A percentile compares a stretch with the other conserved stretches of the same genome.
These are phyloP conservation scores for Fusarium coffeatum DNA, from an alignment of 2,329 filamentous ascomycete genomes.

Conservation along the genomic window DNA sequence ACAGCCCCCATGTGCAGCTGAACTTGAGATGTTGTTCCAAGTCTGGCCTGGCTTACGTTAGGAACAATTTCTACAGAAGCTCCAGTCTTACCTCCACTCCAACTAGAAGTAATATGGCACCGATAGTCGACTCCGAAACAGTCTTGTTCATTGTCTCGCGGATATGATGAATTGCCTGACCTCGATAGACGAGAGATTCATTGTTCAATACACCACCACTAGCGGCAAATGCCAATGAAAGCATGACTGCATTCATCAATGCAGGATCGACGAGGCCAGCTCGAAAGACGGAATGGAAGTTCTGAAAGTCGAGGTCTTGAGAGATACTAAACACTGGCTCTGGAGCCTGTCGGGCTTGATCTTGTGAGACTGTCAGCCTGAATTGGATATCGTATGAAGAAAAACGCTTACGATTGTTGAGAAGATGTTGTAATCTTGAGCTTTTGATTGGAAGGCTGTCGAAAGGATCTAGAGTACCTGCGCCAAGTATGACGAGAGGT, in stretches of 20 bases:
- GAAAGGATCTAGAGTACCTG: constrained; percentile 19
- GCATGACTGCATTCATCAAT: constrained; percentile 55
- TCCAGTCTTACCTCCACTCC: constrained; percentile 53
- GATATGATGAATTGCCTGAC: constrained; percentile 49
- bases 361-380: not conserved
- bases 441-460: constrained; percentile 25
- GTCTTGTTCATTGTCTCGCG: constrained; percentile 51
- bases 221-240: constrained; percentile 52
- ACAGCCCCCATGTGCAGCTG: constrained; percentile 58
- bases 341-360: constrained; percentile 40
- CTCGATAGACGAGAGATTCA: constrained; percentile 54
- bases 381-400: too few species aligned
- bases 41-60: constrained; percentile 50
- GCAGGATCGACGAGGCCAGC: constrained; percentile 51
- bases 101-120: constrained; percentile 56
- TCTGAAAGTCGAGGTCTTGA: constrained; percentile 53
- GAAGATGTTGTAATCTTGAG: constrained; percentile 14
- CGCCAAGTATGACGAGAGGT: not conserved
- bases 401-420: constrained; percentile 17
- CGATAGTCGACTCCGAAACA: constrained; percentile 53
- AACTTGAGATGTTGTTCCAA: constrained; percentile 52
- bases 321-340: constrained; percentile 54
- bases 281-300: constrained; percentile 52
- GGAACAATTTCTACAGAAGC: fast-evolving
- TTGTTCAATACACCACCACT: constrained; percentile 42